Conservation (phyloP, 2,329 filamentous ascomycete genomes). For the Xylaria sp. region DNA sequence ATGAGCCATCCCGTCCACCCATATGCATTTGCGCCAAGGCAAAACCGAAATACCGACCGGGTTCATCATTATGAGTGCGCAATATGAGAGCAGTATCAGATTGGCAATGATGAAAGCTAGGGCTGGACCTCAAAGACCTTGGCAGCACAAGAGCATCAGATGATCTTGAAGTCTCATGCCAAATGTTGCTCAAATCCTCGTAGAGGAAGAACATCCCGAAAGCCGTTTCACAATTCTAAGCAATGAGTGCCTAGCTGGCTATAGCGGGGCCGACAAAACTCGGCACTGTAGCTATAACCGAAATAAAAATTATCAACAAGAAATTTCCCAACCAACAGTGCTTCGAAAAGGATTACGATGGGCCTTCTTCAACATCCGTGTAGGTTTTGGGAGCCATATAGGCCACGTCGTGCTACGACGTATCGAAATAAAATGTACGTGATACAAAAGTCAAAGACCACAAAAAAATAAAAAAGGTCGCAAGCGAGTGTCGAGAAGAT, state of each 20-base stretch:
- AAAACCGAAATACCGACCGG: slow-evolving; percentile 33
- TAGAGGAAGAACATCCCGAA: slow-evolving; percentile 2
- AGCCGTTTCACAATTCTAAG: slow-evolving; percentile 5
- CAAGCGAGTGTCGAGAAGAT: slow-evolving; percentile 45
- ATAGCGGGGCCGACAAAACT: slow-evolving; percentile 2
- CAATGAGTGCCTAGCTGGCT: slow-evolving; percentile 12
- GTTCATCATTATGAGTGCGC: slow-evolving; percentile 33
- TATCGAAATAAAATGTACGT: slow-evolving; percentile 24
- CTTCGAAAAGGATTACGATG: slow-evolving; percentile 17
- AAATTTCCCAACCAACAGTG: slow-evolving; percentile 36
- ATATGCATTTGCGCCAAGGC: slow-evolving; percentile 25
- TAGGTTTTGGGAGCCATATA: slow-evolving; percentile 15
- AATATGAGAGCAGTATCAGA: slow-evolving; percentile 34
- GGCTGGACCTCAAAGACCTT: slow-evolving; percentile 12
- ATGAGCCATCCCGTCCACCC: slow-evolving; percentile 20
- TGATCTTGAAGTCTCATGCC: slow-evolving; percentile 7
- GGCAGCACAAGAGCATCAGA: slow-evolving; percentile 9
- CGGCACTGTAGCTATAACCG: slow-evolving; percentile 1
- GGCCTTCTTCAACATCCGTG: slow-evolving; percentile 18
- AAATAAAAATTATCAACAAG: slow-evolving; percentile 43
- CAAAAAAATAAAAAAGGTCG: slow-evolving; percentile 34
- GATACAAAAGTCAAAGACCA: slow-evolving; percentile 30
- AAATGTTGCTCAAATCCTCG: slow-evolving; percentile 12
- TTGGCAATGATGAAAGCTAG: slow-evolving; percentile 29
- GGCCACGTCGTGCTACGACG: slow-evolving; percentile 25